phyloP scores from a whole-genome alignment of 2,329 filamentous ascomycete species.

The Whalleya microplaca region DNA sequence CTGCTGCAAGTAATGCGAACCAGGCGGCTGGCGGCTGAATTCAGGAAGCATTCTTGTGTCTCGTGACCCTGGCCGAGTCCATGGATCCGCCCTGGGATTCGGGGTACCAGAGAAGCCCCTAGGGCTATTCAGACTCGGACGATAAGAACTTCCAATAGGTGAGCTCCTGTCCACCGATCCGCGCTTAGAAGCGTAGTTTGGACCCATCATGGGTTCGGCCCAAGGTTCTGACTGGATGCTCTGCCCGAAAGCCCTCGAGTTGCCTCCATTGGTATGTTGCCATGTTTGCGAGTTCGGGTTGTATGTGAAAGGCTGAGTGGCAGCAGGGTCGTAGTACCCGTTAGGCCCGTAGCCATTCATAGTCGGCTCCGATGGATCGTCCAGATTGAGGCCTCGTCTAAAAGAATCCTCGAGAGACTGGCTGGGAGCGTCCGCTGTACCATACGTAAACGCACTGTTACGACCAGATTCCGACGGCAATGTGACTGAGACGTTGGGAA shows the following conservation, averaged over 20 bases:
- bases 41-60: conserved; percentile 42
- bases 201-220: conserved; percentile 34
- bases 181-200: conserved; percentile 37
- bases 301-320: conserved; percentile 47
- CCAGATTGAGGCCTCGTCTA: conserved; percentile 39
- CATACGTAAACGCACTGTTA: conserved; percentile 18
- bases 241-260: conserved; percentile 24
- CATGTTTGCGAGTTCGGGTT: conserved; percentile 54
- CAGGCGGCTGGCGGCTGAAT: conserved; percentile 42
- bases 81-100: conserved; percentile 39
- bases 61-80: conserved; percentile 43
- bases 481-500: conserved; percentile 20
- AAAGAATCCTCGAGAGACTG: conserved; percentile 42
- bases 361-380: conserved; percentile 32
- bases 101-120: conserved; percentile 36
- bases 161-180: conserved; percentile 46
- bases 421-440: conserved; percentile 40
- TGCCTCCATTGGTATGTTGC: conserved; percentile 39
- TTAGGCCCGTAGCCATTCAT: conserved; percentile 22
- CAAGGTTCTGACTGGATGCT: conserved; percentile 39
- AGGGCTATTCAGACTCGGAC: conserved; percentile 36
- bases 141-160: conserved; percentile 39
- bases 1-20: conserved; percentile 39
- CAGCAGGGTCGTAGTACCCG: conserved; percentile 26
- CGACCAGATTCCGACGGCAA: conserved; percentile 25